Conservation (phyloP, 805 yeast species). For the Pichia manshurica region DNA sequence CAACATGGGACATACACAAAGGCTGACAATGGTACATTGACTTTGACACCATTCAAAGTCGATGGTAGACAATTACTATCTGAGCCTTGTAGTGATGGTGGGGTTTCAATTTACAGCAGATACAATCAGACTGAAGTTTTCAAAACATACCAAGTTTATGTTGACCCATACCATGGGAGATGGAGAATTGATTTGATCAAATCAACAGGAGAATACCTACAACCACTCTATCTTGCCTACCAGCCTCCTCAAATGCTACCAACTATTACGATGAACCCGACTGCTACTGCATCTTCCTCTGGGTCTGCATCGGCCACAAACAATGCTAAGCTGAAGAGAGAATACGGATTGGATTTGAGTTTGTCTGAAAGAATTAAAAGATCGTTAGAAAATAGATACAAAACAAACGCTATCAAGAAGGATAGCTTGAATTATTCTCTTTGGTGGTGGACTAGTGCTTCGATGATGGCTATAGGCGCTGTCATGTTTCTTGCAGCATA, state of each 20-base stretch:
- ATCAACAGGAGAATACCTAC: constrained; percentile 73
- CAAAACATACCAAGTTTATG: constrained; percentile 48
- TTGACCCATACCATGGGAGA: constrained; percentile 82
- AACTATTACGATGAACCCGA: constrained; percentile 85
- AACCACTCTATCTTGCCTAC: constrained; percentile 88
- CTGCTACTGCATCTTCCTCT: constrained; percentile 31
- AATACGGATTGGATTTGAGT: constrained; percentile 22
- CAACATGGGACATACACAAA: constrained; percentile 84
- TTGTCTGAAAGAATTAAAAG: constrained; percentile 50
- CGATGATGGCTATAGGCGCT: constrained; percentile 31
- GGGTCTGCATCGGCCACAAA: not conserved
- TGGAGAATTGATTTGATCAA: constrained; percentile 67
- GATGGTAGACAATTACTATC: constrained; percentile 91
- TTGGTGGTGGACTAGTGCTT: constrained; percentile 55
- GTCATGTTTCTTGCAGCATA: constrained; percentile 23
- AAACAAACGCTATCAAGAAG: constrained; percentile 62
- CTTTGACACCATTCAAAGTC: constrained; percentile 66
- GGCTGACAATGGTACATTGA: constrained; percentile 58
- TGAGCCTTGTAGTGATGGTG: constrained; percentile 72
- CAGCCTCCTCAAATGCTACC: constrained; percentile 96
- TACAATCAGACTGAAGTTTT: constrained; percentile 65
- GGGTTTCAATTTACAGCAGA: constrained; percentile 59
- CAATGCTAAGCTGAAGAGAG: constrained; percentile 11
- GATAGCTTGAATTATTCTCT: constrained; percentile 36
- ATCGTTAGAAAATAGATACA: constrained; percentile 70